Evolutionary conservation across 2,329 filamentous ascomycete species (phyloP), one percentile per base, ranked within the genome.

Genomic region (Pyrenochaeta sp.): DNA sequence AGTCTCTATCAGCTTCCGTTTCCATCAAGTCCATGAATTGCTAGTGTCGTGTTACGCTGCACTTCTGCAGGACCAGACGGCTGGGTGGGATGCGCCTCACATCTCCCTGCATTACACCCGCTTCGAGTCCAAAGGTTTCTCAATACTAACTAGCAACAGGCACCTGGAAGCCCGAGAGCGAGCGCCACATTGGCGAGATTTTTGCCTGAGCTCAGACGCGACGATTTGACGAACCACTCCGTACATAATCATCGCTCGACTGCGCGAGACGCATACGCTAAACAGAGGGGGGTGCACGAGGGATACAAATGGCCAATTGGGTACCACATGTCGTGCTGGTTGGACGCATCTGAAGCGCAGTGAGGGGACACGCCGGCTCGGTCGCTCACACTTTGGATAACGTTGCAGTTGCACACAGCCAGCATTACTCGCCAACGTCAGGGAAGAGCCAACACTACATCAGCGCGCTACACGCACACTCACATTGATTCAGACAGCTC

Each of bases 161-260:
- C 28, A 74, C 72, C 50, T 77, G 74, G 74, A 77, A 77, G 51
- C 74, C 74, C 34, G 72, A 77, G 19, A 66, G 58, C 22, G 62
- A 70, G 51, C 72, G 74, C 47, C 74, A 77, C 56, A 74, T 77
- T 62, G 74, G 74, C 54, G 62, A 75, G 50, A 69, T 67, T 43
- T 74, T 66, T 62, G 66, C 61, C 56, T 75, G 59, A 72, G 59
- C 57, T 32, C n/a, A 25, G 28, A 36, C 22, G n/a, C 36, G 24
- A 28, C 27, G 13, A 28, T n/a, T n/a, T 15, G 10, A 44, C 42
- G 12, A 5, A 48, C 36, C 15, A 40, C 32, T 46, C 34, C 28
- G 30, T 46, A 30, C 24, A 52, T 28, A 40, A 15, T 15, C n/a
- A 24, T 46, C 13, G 22, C 27, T 42, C 27, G 36, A 47, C n/a